Conservation (phyloP, 306 rosid species). For the Lathyrus oleraceus region DNA sequence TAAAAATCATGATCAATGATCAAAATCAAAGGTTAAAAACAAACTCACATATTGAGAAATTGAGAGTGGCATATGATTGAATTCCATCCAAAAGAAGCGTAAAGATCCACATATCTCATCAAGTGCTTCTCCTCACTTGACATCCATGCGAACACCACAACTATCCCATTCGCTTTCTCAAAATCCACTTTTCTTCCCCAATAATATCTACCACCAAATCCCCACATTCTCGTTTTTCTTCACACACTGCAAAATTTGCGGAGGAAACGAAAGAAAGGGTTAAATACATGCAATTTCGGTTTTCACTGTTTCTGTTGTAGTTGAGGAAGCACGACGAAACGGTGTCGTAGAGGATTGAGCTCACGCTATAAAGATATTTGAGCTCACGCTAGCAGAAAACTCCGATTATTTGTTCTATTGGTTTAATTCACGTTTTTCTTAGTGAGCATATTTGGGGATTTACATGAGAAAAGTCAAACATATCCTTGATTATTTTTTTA, state of each 20-base stretch:
- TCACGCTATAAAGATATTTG: neutral
- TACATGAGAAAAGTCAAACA: slow-evolving; percentile 8
- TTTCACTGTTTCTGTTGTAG: neutral
- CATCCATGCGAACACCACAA: slow-evolving; percentile 89
- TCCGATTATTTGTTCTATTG: neutral
- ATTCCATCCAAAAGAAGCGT: slow-evolving; percentile 78
- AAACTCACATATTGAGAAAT: slow-evolving; percentile 81
- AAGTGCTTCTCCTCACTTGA: slow-evolving; percentile 77
- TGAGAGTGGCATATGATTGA: slow-evolving; percentile 81
- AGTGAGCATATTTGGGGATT: neutral
- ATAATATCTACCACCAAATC: slow-evolving; percentile 78
- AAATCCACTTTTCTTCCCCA: slow-evolving; percentile 72
- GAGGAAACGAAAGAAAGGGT: neutral
- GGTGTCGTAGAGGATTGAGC: neutral
- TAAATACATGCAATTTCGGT: neutral
- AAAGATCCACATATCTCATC: slow-evolving; percentile 69
- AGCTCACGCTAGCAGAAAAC: slow-evolving; percentile 26
- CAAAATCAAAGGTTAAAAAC: neutral
- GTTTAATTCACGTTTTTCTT: neutral
- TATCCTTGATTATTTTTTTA: neutral
- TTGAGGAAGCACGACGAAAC: neutral
- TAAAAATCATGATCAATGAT: neutral
- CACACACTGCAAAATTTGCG: neutral
- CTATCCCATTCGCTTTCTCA: slow-evolving; percentile 67
- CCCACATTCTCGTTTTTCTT: slow-evolving; percentile 67